Base-by-base conservation (phyloP, 495 filamentous ascomycete species). In the Cetradonia linearis region DNA sequence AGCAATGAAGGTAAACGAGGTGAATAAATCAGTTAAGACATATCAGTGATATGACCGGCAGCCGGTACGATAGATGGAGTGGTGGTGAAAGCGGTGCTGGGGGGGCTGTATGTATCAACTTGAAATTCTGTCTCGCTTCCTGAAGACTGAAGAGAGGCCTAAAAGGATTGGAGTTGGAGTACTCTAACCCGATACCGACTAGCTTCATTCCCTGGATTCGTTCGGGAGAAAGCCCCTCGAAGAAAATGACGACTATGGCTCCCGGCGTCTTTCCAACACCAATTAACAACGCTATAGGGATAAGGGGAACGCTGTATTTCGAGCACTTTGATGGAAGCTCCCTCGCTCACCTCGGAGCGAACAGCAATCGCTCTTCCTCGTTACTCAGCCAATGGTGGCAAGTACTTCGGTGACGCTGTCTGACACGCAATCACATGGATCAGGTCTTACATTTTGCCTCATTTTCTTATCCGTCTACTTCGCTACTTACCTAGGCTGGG, bases 231-330 rank as follows among this genome's bases (percentile, higher is more conserved):
- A 10, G 25, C 42, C 42, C 42, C 42, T 46, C 42, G 25, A 46
- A 46, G 18, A 14, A 60, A 46, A 60, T 60, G 59, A 60, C 59
- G 59, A 55, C 59, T 52, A 48, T 52, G 48, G 48, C 28, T 27
- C 25, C 48, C 28, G 16, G 30, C 27, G 18, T 14, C 25, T 2
- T 16, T 28, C 48, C 28, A 31, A 28, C 25, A 28, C 25, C 48
- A 50, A 50, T 50, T n/a, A n/a, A n/a, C n/a, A n/a, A n/a, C n/a
- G n/a, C n/a, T n/a, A n/a, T n/a, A n/a, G n/a, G n/a, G n/a, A n/a
- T n/a, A n/a, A n/a, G n/a, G n/a, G n/a, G n/a, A n/a, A n/a, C n/a
- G n/a, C n/a, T n/a, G n/a, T 9, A 38, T 2, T 38, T 38, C 36
- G 9, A 38, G 48, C 28, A 50, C 13, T 9, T 4, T 50, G 0